A percentile compares a stretch with the other conserved stretches of the same genome.
Evolutionary conservation across 805 yeast species (phyloP).

Genomic region (Sugiyamaella lignohabitans): DNA sequence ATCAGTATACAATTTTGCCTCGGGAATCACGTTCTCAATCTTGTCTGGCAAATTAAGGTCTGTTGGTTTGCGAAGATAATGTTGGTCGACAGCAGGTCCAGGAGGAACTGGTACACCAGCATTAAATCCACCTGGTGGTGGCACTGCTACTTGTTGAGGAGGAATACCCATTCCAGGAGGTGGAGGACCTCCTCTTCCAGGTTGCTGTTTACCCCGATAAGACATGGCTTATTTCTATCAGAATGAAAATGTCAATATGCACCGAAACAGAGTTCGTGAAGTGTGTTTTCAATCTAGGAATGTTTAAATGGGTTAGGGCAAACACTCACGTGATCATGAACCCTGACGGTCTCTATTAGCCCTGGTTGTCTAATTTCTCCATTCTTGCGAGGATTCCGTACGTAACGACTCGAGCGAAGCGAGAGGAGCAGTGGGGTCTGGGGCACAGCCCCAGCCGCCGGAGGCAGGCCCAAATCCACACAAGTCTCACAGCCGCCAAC

Average conservation of each 20-base stretch:
- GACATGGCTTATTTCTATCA: not conserved
- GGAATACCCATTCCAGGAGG: not conserved
- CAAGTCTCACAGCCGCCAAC: no score
- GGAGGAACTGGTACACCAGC: not conserved
- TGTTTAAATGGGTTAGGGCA: no score
- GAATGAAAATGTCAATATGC: no score
- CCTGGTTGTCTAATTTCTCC: no score
- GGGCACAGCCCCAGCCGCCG: not conserved
- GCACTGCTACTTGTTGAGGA: not conserved
- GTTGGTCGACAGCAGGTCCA: slow-evolving; percentile 12
- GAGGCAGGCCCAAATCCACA: no score
- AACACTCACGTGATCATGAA: no score
- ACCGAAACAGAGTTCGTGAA: no score
- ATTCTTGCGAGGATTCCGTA: no score
- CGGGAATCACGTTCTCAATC: slow-evolving; percentile 49
- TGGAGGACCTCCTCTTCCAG: not conserved
- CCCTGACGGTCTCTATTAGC: no score
- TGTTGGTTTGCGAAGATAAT: slow-evolving; percentile 37
- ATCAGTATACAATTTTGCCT: slow-evolving; percentile 63
- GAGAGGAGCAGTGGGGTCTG: not conserved
- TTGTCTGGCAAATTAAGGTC: slow-evolving; percentile 46
- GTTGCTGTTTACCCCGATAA: not conserved
- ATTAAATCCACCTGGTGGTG: not conserved
- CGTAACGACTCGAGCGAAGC: no score
- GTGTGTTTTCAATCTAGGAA: no score